Conservation (phyloP, 257 asterid genomes). For the Nicotiana knightiana region DNA sequence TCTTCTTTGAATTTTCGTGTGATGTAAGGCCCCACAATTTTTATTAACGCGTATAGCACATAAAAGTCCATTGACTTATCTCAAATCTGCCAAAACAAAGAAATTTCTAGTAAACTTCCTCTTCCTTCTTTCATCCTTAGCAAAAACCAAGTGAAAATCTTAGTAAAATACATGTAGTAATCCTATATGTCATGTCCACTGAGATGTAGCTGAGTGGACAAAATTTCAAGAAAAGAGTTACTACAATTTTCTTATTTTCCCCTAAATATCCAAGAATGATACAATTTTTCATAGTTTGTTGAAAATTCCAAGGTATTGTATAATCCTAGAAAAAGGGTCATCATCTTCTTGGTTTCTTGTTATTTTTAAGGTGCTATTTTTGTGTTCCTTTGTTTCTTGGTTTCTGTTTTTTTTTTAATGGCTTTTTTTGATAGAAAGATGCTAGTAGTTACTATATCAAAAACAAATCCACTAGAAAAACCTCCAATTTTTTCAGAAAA, state of each 20-base stretch:
- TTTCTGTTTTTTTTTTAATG: neutral
- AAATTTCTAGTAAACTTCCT: slow-evolving; percentile 16
- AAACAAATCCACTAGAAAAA: neutral
- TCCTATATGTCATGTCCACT: neutral
- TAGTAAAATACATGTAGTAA: neutral
- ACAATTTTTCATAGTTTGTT: neutral
- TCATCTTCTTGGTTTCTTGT: neutral
- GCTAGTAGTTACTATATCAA: neutral
- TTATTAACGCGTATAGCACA: slow-evolving; percentile 22
- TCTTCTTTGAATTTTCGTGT: neutral
- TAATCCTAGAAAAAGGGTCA: neutral
- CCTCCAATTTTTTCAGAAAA: neutral
- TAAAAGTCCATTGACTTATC: slow-evolving; percentile 25
- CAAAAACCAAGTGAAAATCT: neutral
- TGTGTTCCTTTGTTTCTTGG: neutral
- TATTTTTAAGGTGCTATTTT: neutral
- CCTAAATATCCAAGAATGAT: neutral
- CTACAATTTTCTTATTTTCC: neutral
- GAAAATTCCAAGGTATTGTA: neutral
- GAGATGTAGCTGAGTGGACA: neutral
- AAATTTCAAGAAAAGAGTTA: neutral
- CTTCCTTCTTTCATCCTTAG: neutral
- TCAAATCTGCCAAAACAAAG: neutral
- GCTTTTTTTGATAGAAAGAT: neutral
- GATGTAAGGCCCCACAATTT: slow-evolving; percentile 19